Percentiles rank a stretch among this genome's conserved stretches.
Evolutionary conservation across 2,329 filamentous ascomycete genomes (phyloP).

Genomic region (Fusarium zealandicum): DNA sequence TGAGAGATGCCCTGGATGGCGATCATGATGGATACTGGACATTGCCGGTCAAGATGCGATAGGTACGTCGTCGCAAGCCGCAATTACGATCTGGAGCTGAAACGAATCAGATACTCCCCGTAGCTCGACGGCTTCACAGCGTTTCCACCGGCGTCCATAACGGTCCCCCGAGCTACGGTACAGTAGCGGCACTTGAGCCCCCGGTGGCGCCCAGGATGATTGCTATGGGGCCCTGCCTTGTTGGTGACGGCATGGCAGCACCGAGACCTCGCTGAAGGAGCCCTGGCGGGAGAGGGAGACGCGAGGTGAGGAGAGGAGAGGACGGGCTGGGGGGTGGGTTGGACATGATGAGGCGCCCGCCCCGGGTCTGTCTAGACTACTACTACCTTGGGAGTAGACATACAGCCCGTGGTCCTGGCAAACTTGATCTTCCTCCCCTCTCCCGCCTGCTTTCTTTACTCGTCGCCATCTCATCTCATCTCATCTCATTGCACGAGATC

Average conservation of each 20-base stretch:
- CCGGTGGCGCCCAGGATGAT: constrained; percentile 24
- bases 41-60: too few species aligned
- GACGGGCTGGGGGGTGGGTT: not conserved
- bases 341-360: constrained; percentile 27
- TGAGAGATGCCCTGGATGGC: constrained; percentile 26
- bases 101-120: not conserved
- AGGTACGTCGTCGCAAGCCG: constrained; percentile 8
- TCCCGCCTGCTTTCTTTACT: not conserved
- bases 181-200: constrained; percentile 34
- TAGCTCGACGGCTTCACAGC: not conserved
- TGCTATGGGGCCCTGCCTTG: constrained; percentile 8
- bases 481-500: constrained; percentile 16
- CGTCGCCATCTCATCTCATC: constrained; percentile 8
- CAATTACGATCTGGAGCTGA: not conserved
- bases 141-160: constrained; percentile 17
- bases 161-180: constrained; percentile 12
- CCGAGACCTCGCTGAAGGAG: constrained; percentile 16
- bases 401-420: too few species aligned
- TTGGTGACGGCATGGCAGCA: constrained; percentile 37
- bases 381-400: too few species aligned
- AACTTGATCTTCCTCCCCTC: constrained; percentile 9
- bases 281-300: not conserved
- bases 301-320: not conserved
- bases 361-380: too few species aligned
- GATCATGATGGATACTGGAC: constrained; percentile 8